A percentile compares a stretch with the other conserved stretches of the same genome.
Evolutionary conservation across 2,329 filamentous ascomycete species (phyloP).

Genomic region (Hymenoscyphus fructigenus): DNA sequence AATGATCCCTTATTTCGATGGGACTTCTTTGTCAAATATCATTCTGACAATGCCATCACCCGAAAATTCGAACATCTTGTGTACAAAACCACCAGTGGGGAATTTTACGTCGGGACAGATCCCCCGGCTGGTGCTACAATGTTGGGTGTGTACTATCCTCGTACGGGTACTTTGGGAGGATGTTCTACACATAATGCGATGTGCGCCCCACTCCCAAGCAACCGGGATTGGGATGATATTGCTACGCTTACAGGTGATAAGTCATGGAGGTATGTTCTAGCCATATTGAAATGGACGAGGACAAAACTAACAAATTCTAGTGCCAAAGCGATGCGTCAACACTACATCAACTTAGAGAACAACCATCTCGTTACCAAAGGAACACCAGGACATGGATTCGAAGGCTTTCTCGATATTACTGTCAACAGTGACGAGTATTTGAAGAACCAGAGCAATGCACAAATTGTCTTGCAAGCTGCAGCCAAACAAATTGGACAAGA

Average conservation of each 20-base stretch:
- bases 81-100: constrained; percentile 39
- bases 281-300: not conserved
- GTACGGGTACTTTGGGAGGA: constrained; percentile 35
- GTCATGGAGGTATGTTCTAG: constrained; percentile 23
- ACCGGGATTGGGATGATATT: constrained; percentile 29
- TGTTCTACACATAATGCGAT: constrained; percentile 30
- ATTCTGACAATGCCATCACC: constrained; percentile 50
- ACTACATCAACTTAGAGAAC: constrained; percentile 45
- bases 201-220: constrained; percentile 23
- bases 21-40: constrained; percentile 44
- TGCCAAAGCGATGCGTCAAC: constrained; percentile 41
- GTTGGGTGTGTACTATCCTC: constrained; percentile 34
- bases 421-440: constrained; percentile 15
- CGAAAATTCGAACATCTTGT: constrained; percentile 25
- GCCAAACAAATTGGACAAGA: constrained; percentile 23
- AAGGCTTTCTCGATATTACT: constrained; percentile 34
- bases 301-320: constrained; percentile 13
- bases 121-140: constrained; percentile 29
- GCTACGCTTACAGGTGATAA: constrained; percentile 27
- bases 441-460: constrained; percentile 16
- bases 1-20: constrained; percentile 49
- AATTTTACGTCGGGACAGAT: constrained; percentile 27
- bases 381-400: constrained; percentile 31
- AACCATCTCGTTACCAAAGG: constrained; percentile 41
- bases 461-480: constrained; percentile 22